Evolutionary conservation across 768 basidiomycete species (phyloP), one percentile per base, ranked within the genome.

Genomic region (Hygrophorus pudorinus): DNA sequence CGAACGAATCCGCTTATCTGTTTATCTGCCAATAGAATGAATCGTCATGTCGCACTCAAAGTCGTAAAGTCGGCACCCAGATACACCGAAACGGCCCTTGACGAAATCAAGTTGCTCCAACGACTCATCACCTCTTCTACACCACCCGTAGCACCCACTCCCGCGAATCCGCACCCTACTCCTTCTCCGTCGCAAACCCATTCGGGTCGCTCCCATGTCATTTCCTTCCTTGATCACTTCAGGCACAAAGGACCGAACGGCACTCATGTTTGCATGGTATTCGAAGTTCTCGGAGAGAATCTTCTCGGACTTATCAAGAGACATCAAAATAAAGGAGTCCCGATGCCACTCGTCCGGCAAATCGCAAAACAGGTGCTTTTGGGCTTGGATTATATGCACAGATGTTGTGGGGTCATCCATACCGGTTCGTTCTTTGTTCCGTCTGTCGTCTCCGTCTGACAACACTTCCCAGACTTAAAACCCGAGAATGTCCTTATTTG

Each of bases 181-280:
- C 64, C 71, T 0, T 75, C 68, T 1, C 79, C 78, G 7, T 70
- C 81, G 1, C 77, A 76, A 40, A 78, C 81, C 0, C 91, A 97
- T 61, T 78, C 92, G 0, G 94, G 93, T 2, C 71, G 89, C 49
- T 81, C 84, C 14, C 96, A 99, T 60, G 94, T 97, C 62, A 93
- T 99, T 61, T 88, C 86, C 11, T 90, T 98, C 61, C 84, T 98
- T 38, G 94, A 99, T 67, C 91, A 98, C 61, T 99, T 99, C 63
- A 77, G 83, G 20, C 96, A 98, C 65, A 86, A 85, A 49, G 96
- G 96, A 1, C 92, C 92, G 8, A 96, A 99, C 60, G 96, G 96
- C 30, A 83, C 78, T 12, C 96, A 99, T 64, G 87, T 99, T 53
- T 98, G 96, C 73, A 98, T 99, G 96, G 92, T 96, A 11, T 97